Evolutionary conservation across 2,329 filamentous ascomycete species (phyloP).

Genomic region (Phyllosticta citrichinensis): DNA sequence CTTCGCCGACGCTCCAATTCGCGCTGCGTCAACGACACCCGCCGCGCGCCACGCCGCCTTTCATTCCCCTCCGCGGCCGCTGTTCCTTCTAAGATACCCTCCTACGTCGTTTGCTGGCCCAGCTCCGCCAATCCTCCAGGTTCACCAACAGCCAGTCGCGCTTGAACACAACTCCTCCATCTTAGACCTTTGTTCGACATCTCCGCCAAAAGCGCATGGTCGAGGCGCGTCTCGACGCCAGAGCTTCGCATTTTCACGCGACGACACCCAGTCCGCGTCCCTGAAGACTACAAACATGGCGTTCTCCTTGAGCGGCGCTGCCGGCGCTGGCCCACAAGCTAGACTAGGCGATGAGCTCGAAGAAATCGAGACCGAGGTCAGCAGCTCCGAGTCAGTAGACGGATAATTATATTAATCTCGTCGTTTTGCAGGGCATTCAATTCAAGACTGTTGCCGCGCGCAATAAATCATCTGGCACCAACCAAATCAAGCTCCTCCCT

Average conservation of each 20-base stretch:
- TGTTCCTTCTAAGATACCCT: neutral
- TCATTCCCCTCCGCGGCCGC: neutral
- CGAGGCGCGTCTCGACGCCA: neutral
- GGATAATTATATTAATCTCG: neutral
- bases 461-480: constrained; percentile 55
- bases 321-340: constrained; percentile 29
- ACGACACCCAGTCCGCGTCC: neutral
- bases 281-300: constrained; percentile 42
- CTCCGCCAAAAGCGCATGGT: constrained; percentile 1
- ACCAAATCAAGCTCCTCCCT: constrained; percentile 70
- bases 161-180: neutral
- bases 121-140: neutral
- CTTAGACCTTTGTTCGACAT: neutral
- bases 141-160: neutral
- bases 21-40: neutral
- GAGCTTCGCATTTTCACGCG: neutral
- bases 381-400: constrained; percentile 3
- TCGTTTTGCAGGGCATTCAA: neutral
- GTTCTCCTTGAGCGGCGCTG: constrained; percentile 47
- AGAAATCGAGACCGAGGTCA: constrained; percentile 73
- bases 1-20: neutral
- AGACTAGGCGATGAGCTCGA: constrained; percentile 57
- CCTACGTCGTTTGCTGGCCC: neutral
- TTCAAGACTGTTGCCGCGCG: neutral
- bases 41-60: neutral